Evolutionary conservation across 176 grass and related monocot species (phyloP).

Genomic region (Hsuehochloa calcarea): DNA sequence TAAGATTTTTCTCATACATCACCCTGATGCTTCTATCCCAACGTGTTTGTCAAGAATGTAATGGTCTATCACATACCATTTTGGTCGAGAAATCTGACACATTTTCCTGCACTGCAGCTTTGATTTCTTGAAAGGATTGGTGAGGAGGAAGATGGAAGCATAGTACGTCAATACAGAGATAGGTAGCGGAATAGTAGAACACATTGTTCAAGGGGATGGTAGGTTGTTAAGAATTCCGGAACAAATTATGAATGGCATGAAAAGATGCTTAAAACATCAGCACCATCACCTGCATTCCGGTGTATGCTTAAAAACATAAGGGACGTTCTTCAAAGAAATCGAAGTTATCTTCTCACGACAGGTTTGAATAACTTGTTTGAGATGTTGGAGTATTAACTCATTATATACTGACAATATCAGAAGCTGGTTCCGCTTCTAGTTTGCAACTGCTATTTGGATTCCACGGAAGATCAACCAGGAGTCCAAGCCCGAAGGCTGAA

Average conservation of each 20-base stretch:
- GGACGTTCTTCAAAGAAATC: neutral
- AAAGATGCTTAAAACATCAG: neutral
- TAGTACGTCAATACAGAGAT: neutral
- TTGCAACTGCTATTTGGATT: neutral
- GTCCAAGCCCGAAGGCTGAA: neutral
- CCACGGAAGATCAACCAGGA: neutral
- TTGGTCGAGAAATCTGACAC: conserved; percentile 9
- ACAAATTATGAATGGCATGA: neutral
- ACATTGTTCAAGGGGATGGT: neutral
- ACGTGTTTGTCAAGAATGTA: neutral
- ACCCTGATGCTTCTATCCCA: neutral
- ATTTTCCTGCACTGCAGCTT: conserved; percentile 58
- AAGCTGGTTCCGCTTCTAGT: neutral
- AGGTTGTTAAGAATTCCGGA: neutral
- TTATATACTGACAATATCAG: neutral
- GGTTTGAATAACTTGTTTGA: neutral
- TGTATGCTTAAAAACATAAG: neutral
- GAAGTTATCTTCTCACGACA: neutral
- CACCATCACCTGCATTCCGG: neutral
- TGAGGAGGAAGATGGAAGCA: conserved; percentile 69
- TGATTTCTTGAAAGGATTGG: conserved; percentile 94
- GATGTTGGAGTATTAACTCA: neutral
- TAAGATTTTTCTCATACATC: neutral
- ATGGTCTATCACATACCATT: neutral
- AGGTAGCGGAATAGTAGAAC: neutral